phyloP scores from a whole-genome alignment of 371 early-diverging fungal species.

The Rhizopus delemar region DNA sequence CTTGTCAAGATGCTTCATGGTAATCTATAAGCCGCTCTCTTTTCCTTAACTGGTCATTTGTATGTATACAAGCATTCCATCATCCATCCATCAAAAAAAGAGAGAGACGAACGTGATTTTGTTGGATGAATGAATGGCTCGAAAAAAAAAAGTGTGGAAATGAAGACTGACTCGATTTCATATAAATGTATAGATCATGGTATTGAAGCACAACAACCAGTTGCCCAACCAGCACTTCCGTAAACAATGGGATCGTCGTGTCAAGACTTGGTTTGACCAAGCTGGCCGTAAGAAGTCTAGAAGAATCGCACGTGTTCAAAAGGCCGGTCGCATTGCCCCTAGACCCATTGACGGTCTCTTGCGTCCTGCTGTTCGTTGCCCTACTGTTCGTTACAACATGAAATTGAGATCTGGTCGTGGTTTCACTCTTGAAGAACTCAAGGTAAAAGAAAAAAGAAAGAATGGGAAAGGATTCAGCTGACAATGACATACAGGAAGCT shows the following conservation, averaged over 20 bases:
- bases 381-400: constrained; percentile 98
- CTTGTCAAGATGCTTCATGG: constrained; percentile 14
- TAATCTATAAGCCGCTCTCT: constrained; percentile 32
- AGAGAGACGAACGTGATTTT: constrained; percentile 3
- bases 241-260: constrained; percentile 98
- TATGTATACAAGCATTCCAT: constrained; percentile 35
- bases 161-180: neutral
- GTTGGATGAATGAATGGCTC: neutral
- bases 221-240: constrained; percentile 99
- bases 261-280: constrained; percentile 99
- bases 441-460: constrained; percentile 57
- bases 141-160: neutral
- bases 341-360: constrained; percentile 96
- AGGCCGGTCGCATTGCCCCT: constrained; percentile 97
- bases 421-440: constrained; percentile 98
- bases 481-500: constrained; percentile 68
- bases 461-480: neutral
- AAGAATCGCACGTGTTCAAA: constrained; percentile 85
- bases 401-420: constrained; percentile 98
- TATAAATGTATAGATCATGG: constrained; percentile 37
- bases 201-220: constrained; percentile 98
- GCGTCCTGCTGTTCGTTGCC: constrained; percentile 98
- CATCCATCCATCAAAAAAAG: constrained; percentile 11
- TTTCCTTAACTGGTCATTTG: constrained; percentile 45
- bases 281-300: constrained; percentile 94